Evolutionary conservation across 805 yeast species (phyloP).

Genomic region (Candida pseudofarinosa): DNA sequence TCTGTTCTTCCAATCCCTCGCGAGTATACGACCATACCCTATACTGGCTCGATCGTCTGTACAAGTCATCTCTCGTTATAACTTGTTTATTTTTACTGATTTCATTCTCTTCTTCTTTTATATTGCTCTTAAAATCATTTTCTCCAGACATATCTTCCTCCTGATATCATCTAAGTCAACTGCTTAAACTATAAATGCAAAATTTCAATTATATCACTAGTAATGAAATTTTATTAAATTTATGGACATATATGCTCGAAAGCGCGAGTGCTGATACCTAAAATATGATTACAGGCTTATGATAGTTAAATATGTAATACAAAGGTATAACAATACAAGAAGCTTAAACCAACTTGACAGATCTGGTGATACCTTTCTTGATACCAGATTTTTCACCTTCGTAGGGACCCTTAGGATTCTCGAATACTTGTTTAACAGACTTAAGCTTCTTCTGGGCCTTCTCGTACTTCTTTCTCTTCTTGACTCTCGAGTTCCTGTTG

Average conservation of each 20-base stretch:
- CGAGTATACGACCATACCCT: constrained; percentile 78
- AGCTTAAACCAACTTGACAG: constrained; percentile 67
- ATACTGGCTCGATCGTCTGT: constrained; percentile 82
- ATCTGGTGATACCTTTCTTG: constrained; percentile 85
- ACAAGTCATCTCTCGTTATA: constrained; percentile 79
- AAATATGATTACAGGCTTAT: no score
- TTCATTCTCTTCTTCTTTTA: not conserved
- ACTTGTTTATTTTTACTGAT: constrained; percentile 13
- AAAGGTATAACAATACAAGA: no score
- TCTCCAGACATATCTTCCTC: not conserved
- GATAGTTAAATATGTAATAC: no score
- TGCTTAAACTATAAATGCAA: not conserved
- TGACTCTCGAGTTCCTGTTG: constrained; percentile 91
- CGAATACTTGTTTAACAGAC: constrained; percentile 86
- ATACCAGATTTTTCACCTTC: constrained; percentile 97
- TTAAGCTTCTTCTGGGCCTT: constrained; percentile 90
- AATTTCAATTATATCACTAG: no score
- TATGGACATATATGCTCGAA: not conserved
- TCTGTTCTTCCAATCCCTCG: constrained; percentile 47
- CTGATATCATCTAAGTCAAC: not conserved
- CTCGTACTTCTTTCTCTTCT: constrained; percentile 96
- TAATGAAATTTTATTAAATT: not conserved
- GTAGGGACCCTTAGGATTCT: constrained; percentile 68
- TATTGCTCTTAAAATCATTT: not conserved
- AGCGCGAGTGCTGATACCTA: not conserved